Evolutionary conservation across 1,284 basidiomycete genomes (phyloP).

Genomic region (Ceratobasidium sp.): DNA sequence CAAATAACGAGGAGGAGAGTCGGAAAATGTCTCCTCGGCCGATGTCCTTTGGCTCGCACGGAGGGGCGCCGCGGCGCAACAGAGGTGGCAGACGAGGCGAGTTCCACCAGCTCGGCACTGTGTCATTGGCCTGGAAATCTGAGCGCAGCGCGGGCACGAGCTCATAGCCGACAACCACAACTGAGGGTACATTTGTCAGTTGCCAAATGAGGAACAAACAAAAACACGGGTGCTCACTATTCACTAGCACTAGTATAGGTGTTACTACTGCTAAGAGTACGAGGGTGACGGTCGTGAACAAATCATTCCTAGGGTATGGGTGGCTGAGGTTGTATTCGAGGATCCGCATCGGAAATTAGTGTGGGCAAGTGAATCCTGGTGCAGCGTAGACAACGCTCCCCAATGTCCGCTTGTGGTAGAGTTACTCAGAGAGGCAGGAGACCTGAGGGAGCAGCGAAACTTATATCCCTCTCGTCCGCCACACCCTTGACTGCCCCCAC

Average conservation of each 20-base stretch:
- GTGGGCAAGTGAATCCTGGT: neutral
- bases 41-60: constrained; percentile 29
- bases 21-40: constrained; percentile 28
- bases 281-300: constrained; percentile 2
- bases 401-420: too few species aligned
- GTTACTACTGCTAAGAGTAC: neutral
- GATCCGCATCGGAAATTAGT: neutral
- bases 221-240: constrained; percentile 2
- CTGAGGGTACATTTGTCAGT: constrained; percentile 2
- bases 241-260: constrained; percentile 22
- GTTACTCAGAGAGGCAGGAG: too few species aligned
- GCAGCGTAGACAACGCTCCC: neutral
- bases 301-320: constrained; percentile 17
- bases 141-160: constrained; percentile 20
- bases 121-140: constrained; percentile 19
- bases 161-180: constrained; percentile 18
- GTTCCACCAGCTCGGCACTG: constrained; percentile 20
- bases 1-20: constrained; percentile 20
- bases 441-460: too few species aligned
- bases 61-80: constrained; percentile 11
- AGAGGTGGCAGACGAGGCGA: constrained; percentile 2
- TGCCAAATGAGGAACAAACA: neutral
- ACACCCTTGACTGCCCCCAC: too few species aligned
- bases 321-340: constrained; percentile 23
- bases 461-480: too few species aligned